Base-by-base conservation (phyloP, 768 basidiomycete genomes). In the Clitopilus hobsonii region DNA sequence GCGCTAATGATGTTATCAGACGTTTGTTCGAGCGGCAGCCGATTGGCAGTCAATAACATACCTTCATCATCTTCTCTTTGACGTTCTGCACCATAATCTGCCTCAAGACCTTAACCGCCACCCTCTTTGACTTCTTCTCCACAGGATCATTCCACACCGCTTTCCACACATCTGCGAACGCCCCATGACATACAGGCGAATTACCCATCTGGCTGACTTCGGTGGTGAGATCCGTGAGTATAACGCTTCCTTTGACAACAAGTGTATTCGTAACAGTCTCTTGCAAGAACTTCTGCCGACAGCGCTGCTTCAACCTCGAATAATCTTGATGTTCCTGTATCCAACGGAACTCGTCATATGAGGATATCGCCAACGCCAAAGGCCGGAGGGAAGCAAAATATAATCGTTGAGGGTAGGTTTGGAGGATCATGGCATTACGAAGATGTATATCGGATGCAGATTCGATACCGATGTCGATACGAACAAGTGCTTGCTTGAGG, bases 141-240 rank as follows among this genome's bases (percentile, higher is more conserved):
- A 71, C 71, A 14, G 74, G 67, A 55, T 79, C 80, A 57, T 70
- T 73, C 83, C 82, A 84, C 4, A 64, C 58, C 0, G 80, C 84
- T 64, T 81, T 80, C 82, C 82, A 85, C 4, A 85, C 80, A 61
- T 84, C 84, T 26, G 81, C 76, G 54, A 84, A 85, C 5, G 79
- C 74, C 1, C 84, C 84, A 64, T 78, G 75, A 24, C 71, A 78
- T 29, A 81, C 74, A 0, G 82, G 73, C 56, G 74, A 67, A 47
- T 73, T 68, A 1, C 81, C 82, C 16, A 79, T 64, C 54, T 69
- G 72, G 53, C 63, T 67, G 10, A 85, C 75, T 54, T 81, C 79
- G 57, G 83, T 83, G 27, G 82, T 83, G 49, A 85, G 64, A 59
- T 85, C 82, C 38, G 76, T 72, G 54, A 84, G 60, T 13, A 77